Evolutionary conservation across 2,329 filamentous ascomycete genomes (phyloP).

Genomic region (Cladosporium halotolerans): DNA sequence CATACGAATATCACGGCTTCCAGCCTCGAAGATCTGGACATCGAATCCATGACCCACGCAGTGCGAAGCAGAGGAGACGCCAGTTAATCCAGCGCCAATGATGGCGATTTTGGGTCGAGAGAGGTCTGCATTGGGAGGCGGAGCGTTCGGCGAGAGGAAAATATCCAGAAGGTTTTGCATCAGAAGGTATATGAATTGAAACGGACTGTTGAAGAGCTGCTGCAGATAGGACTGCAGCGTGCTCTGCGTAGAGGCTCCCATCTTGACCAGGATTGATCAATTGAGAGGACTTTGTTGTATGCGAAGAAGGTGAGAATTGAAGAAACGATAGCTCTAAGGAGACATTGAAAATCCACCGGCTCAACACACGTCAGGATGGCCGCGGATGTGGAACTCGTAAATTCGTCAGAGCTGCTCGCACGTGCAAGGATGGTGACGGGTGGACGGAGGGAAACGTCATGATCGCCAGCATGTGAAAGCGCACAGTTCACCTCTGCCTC

Average conservation of each 20-base stretch:
- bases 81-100: slow-evolving; percentile 55
- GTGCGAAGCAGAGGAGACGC: slow-evolving; percentile 71
- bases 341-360: background rate
- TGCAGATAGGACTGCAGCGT: slow-evolving; percentile 14
- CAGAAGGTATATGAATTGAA: slow-evolving; percentile 59
- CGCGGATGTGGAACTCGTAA: background rate
- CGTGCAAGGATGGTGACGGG: background rate
- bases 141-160: slow-evolving; percentile 64
- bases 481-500: too few relatives aligned
- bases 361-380: background rate
- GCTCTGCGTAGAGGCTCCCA: slow-evolving; percentile 8
- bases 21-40: slow-evolving; percentile 70
- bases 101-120: slow-evolving; percentile 51
- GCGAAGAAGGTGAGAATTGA: background rate
- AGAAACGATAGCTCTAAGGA: background rate
- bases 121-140: slow-evolving; percentile 52
- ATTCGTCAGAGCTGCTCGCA: background rate
- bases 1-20: slow-evolving; percentile 48
- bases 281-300: background rate
- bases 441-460: too few relatives aligned
- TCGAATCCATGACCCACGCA: slow-evolving; percentile 83
- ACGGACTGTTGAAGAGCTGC: slow-evolving; percentile 33
- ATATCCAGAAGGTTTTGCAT: slow-evolving; percentile 59
- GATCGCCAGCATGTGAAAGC: too few relatives aligned
- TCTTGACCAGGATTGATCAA: slow-evolving; percentile 3